phyloP scores from a whole-genome alignment of 75 land plant species.

The Pinus albicaulis region DNA sequence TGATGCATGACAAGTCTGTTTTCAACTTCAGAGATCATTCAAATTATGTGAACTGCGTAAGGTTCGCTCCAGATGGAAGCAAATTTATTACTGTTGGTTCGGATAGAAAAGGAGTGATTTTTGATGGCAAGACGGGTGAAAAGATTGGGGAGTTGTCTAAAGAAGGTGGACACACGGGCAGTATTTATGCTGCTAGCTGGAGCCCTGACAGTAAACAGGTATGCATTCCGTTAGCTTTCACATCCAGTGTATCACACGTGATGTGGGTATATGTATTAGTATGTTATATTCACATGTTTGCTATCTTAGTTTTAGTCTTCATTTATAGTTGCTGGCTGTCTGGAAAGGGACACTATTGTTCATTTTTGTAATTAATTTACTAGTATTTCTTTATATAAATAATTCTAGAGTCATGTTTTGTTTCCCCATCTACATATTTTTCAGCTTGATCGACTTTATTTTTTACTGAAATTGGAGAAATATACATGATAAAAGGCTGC shows the following conservation, averaged over 20 bases:
- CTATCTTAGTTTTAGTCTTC: not conserved
- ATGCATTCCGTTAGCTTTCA: not conserved
- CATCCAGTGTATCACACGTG: not conserved
- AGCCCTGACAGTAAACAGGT: constrained; percentile 88
- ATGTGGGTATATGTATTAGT: not conserved
- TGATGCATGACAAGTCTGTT: not conserved
- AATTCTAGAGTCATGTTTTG: not conserved
- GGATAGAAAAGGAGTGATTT: constrained; percentile 82
- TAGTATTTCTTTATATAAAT: not conserved
- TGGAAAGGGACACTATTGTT: not conserved
- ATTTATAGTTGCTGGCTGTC: not conserved
- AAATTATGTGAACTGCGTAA: constrained; percentile 91
- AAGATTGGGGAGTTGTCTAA: constrained; percentile 77
- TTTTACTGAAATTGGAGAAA: too few species aligned
- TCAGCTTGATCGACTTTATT: not conserved
- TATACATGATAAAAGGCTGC: too few species aligned
- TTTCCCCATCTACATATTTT: not conserved
- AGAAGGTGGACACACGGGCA: constrained; percentile 88
- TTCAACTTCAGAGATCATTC: constrained; percentile 77
- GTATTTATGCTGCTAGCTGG: constrained; percentile 99
- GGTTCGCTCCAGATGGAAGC: constrained; percentile 95
- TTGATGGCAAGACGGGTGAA: constrained; percentile 85
- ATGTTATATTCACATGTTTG: not conserved
- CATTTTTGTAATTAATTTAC: not conserved
- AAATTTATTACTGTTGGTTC: constrained; percentile 87